Percentiles rank a stretch among this genome's conserved stretches.
Conservation (phyloP, 805 yeast species). For the Starmerella apicola region DNA sequence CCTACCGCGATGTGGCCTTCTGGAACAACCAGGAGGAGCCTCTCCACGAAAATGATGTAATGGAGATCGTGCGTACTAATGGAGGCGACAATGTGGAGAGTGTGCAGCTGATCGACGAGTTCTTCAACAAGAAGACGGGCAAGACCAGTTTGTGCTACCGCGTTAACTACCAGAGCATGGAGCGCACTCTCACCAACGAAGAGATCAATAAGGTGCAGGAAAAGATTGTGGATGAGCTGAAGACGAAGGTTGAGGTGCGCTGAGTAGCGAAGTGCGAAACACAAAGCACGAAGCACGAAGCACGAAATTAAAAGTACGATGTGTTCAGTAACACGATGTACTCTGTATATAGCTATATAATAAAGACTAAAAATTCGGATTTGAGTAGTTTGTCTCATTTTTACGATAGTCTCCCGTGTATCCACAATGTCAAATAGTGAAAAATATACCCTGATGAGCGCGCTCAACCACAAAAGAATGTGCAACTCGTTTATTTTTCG, state of each 20-base stretch:
- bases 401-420: no score
- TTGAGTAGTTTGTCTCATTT: no score
- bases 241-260: slow-evolving; percentile 42
- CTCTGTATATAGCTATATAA: no score
- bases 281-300: neutral
- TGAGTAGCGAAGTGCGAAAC: slow-evolving; percentile 14
- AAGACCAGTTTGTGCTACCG: slow-evolving; percentile 75
- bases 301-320: no score
- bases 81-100: slow-evolving; percentile 87
- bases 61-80: slow-evolving; percentile 72
- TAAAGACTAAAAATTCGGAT: no score
- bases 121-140: slow-evolving; percentile 71
- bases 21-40: slow-evolving; percentile 44
- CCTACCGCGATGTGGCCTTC: slow-evolving; percentile 78
- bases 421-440: no score
- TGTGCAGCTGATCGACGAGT: slow-evolving; percentile 68
- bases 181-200: slow-evolving; percentile 70
- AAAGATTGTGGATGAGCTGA: slow-evolving; percentile 47
- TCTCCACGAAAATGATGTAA: slow-evolving; percentile 78
- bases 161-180: slow-evolving; percentile 90
- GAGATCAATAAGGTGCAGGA: slow-evolving; percentile 71
- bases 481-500: no score
- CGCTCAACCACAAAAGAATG: no score
- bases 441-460: no score
- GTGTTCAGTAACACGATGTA: no score